Percentiles rank a stretch among this genome's conserved stretches.
Conservation (phyloP, 352 stramenopile genomes). For the Pythium coloratum region DNA sequence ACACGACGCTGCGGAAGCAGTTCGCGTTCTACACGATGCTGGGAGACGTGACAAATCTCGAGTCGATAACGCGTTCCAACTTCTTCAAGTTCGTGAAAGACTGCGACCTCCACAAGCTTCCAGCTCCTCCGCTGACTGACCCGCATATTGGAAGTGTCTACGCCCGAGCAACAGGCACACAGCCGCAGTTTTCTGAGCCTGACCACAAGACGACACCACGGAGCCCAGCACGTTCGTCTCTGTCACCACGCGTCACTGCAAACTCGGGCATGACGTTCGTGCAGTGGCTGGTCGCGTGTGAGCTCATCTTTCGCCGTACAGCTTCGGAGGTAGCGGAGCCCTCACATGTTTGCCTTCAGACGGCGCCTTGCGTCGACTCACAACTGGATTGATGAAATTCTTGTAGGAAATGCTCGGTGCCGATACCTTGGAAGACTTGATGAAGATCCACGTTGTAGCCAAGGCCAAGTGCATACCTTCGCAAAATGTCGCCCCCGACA, state of each 20-base stretch:
- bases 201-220: not conserved
- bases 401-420: not conserved
- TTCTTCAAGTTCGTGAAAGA: constrained; percentile 72
- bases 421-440: constrained; percentile 40
- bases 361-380: not conserved
- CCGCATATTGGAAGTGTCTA: constrained; percentile 62
- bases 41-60: constrained; percentile 62
- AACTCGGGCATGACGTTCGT: constrained; percentile 44
- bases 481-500: constrained; percentile 64
- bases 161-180: constrained; percentile 13
- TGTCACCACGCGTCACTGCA: constrained; percentile 11
- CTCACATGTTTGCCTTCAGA: not conserved
- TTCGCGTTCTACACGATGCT: constrained; percentile 71
- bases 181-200: not conserved
- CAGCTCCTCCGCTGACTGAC: constrained; percentile 39
- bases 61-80: constrained; percentile 54
- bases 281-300: constrained; percentile 50
- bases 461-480: constrained; percentile 54
- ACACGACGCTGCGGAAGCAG: constrained; percentile 56
- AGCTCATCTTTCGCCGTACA: constrained; percentile 45
- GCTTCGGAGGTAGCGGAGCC: constrained; percentile 4
- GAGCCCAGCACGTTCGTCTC: not conserved
- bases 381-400: not conserved
- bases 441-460: constrained; percentile 52
- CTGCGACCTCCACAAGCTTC: constrained; percentile 46